Percentiles rank a stretch among this genome's conserved stretches.
Conservation (phyloP, 306 rosid genomes). For the Casuarina glauca region DNA sequence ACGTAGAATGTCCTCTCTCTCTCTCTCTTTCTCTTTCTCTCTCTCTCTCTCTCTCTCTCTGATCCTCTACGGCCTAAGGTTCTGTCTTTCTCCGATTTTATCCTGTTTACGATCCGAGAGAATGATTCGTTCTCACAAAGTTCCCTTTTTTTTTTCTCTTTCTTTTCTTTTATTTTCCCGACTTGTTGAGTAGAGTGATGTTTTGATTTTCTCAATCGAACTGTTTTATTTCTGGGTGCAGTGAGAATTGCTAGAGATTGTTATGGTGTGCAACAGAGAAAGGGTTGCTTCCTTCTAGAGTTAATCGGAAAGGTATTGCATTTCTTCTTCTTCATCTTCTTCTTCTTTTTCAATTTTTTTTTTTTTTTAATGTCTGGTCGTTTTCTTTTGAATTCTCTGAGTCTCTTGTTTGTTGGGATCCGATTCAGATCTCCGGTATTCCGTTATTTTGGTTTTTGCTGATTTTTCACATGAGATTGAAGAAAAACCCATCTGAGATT, state of each 20-base stretch:
- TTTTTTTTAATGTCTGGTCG: background rate
- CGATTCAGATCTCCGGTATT: conserved; percentile 53
- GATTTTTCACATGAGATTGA: conserved; percentile 26
- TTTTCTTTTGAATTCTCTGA: conserved; percentile 12
- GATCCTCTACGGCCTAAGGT: background rate
- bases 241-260: conserved; percentile 22
- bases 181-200: background rate
- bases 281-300: background rate
- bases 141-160: background rate
- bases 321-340: background rate
- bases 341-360: background rate
- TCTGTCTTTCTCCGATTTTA: background rate
- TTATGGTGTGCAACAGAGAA: conserved; percentile 30
- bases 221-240: conserved; percentile 20
- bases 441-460: conserved; percentile 36
- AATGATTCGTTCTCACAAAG: conserved; percentile 13
- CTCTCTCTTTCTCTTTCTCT: conserved; percentile 1
- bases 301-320: conserved; percentile 30
- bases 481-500: conserved; percentile 33
- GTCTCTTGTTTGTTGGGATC: conserved; percentile 47
- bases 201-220: background rate
- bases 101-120: background rate
- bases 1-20: conserved; percentile 9
- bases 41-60: conserved; percentile 5
- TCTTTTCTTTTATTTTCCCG: background rate